A percentile compares a stretch with the other conserved stretches of the same genome.
phyloP scores from a whole-genome alignment of 2,329 filamentous ascomycete species.

The Grosmannia penicillata region DNA sequence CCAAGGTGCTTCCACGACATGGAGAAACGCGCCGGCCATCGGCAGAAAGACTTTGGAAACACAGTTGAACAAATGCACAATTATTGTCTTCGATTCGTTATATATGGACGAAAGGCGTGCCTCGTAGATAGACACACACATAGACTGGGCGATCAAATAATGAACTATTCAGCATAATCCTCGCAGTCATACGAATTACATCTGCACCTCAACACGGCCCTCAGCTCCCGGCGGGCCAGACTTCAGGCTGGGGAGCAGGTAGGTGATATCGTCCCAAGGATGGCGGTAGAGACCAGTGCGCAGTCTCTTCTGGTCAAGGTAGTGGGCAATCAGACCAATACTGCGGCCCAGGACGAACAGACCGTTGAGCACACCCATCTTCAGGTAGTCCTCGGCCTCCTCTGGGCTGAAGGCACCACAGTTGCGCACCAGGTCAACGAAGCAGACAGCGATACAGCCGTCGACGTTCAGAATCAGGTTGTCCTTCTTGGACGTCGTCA shows the following conservation, averaged over 20 bases:
- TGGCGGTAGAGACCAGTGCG: slow-evolving; percentile 97
- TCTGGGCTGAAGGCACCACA: slow-evolving; percentile 92
- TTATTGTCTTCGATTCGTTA: no score
- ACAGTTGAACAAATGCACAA: no score
- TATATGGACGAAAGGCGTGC: no score
- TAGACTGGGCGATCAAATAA: no score
- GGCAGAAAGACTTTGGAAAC: no score
- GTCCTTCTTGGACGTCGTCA: slow-evolving; percentile 99
- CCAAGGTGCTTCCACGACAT: no score
- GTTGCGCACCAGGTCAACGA: slow-evolving; percentile 94
- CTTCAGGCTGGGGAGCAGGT: slow-evolving; percentile 72
- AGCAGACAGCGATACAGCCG: slow-evolving; percentile 95
- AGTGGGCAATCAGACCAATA: slow-evolving; percentile 99
- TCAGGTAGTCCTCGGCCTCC: slow-evolving; percentile 96
- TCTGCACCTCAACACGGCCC: slow-evolving; percentile 78
- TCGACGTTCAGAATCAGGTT: slow-evolving; percentile 99
- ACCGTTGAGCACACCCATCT: slow-evolving; percentile 98
- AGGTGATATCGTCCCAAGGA: slow-evolving; percentile 98
- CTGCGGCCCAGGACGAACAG: slow-evolving; percentile 94
- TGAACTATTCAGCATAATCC: no score
- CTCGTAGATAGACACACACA: no score
- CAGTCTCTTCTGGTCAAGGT: slow-evolving; percentile 98
- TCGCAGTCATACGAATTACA: no score
- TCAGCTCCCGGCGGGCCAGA: slow-evolving; percentile 58
- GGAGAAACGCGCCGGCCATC: no score